A percentile compares a stretch with the other conserved stretches of the same genome.
These are phyloP conservation scores for Fusarium ramigenum DNA, from an alignment of 2,329 filamentous ascomycete genomes.

Conservation along the genomic window DNA sequence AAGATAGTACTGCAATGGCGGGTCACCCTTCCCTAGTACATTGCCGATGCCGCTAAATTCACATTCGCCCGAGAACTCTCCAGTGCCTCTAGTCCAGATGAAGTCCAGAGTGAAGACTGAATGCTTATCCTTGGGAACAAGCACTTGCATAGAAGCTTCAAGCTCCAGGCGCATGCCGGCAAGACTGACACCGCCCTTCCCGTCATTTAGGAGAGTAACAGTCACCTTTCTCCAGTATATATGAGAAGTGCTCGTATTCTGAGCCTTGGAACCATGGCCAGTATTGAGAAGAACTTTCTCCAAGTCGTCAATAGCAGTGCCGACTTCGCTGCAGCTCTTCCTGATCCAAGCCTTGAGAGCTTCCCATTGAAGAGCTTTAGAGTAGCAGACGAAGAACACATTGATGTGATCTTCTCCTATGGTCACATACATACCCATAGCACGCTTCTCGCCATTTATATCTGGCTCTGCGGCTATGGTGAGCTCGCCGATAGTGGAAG, in stretches of 20 bases:
- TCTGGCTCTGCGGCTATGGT: neutral
- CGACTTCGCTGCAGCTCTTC: neutral
- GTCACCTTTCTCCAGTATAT: neutral
- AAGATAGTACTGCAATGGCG: neutral
- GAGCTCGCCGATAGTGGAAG: neutral
- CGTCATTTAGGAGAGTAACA: accelerated
- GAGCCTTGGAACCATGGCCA: accelerated
- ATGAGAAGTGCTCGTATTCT: neutral
- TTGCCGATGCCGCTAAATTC: accelerated
- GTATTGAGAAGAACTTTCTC: neutral
- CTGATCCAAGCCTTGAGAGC: accelerated
- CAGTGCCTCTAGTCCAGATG: neutral
- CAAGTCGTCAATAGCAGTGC: neutral
- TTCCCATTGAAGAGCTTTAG: neutral
- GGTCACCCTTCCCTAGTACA: accelerated
- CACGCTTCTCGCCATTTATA: neutral
- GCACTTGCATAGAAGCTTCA: neutral
- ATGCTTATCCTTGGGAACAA: neutral
- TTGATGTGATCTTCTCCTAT: neutral
- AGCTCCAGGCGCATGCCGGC: neutral
- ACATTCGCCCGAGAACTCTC: accelerated
- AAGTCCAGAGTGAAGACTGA: neutral
- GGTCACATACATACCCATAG: accelerated
- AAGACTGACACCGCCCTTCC: accelerated
- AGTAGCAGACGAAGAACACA: accelerated